phyloP scores from a whole-genome alignment of 495 filamentous ascomycete genomes.

The Pyrenula aspistea region DNA sequence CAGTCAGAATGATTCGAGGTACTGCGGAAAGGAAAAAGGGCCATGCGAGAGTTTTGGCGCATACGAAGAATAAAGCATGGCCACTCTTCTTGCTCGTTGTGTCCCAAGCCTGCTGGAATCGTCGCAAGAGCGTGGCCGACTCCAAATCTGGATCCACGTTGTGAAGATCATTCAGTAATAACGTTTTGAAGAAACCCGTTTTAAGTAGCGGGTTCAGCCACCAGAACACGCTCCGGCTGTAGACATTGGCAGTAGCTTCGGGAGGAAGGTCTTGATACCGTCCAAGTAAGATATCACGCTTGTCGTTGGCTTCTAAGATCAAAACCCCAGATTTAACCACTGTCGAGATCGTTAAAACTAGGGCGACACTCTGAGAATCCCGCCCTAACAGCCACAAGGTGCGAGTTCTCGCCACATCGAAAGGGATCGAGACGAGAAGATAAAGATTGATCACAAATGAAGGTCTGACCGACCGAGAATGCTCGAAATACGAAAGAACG shows the following conservation, averaged over 20 bases:
- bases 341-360: constrained; percentile 27
- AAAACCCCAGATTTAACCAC: constrained; percentile 30
- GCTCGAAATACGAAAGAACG: constrained; percentile 20
- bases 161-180: constrained; percentile 29
- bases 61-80: constrained; percentile 25
- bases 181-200: constrained; percentile 26
- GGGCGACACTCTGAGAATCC: constrained; percentile 9
- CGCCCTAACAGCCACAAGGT: constrained; percentile 25
- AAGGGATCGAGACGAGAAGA: constrained; percentile 24
- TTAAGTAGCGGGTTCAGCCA: constrained; percentile 42
- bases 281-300: constrained; percentile 26
- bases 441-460: constrained; percentile 27
- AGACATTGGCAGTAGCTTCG: constrained; percentile 39
- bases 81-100: constrained; percentile 7
- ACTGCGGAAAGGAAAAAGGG: constrained; percentile 28
- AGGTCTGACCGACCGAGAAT: constrained; percentile 22
- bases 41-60: constrained; percentile 18
- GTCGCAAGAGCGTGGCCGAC: constrained; percentile 17
- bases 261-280: constrained; percentile 27
- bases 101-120: constrained; percentile 26
- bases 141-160: constrained; percentile 24
- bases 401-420: constrained; percentile 26
- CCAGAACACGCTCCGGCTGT: constrained; percentile 34
- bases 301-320: constrained; percentile 37
- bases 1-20: constrained; percentile 38